phyloP scores from a whole-genome alignment of 305 asterid genomes.

The Fraxinus ornus region DNA sequence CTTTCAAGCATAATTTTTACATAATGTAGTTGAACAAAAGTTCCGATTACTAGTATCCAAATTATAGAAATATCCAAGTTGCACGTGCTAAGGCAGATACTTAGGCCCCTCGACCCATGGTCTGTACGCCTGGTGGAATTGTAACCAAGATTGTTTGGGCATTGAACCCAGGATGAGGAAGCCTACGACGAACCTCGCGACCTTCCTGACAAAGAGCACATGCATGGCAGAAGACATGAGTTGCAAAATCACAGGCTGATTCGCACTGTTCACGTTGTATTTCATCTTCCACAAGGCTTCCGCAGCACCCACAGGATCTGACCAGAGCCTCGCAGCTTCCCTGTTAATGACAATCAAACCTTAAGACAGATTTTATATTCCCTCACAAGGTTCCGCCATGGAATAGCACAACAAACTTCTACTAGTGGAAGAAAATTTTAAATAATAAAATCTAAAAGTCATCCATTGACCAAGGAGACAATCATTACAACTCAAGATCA shows the following conservation, averaged over 20 bases:
- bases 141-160: conserved; percentile 56
- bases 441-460: not conserved
- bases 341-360: conserved; percentile 31
- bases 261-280: conserved; percentile 72
- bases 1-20: not conserved
- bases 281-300: conserved; percentile 54
- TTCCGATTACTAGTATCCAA: not conserved
- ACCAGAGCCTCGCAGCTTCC: conserved; percentile 67
- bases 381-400: not conserved
- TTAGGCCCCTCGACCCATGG: conserved; percentile 56
- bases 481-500: not conserved
- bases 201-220: conserved; percentile 96
- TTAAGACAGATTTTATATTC: not conserved
- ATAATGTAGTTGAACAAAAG: not conserved
- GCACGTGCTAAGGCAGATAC: not conserved
- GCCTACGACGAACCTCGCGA: conserved; percentile 89
- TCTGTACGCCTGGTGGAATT: conserved; percentile 76
- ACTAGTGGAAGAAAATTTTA: not conserved
- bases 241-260: conserved; percentile 68
- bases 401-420: not conserved
- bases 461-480: not conserved
- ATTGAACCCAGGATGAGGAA: conserved; percentile 75
- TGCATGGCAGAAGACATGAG: conserved; percentile 76
- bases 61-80: not conserved
- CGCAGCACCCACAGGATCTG: conserved; percentile 57